Conservation (phyloP, 106 monocot species). For the Dendrobium chrysotoxum region DNA sequence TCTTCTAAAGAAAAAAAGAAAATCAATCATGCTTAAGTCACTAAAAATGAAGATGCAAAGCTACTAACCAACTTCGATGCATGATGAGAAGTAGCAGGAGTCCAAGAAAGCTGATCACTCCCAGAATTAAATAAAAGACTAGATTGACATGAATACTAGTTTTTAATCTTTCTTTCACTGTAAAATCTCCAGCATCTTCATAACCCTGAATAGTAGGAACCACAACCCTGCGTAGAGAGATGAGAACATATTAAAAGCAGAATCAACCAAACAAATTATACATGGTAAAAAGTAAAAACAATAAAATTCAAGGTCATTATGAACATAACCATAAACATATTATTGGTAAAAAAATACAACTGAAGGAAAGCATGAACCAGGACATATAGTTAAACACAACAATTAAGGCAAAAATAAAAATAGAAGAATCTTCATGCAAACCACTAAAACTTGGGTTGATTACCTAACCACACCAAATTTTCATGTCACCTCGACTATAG, state of each 20-base stretch:
- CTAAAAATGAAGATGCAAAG: neutral
- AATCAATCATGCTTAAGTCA: neutral
- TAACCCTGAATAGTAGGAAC: slow-evolving; percentile 92
- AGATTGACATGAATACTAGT: slow-evolving; percentile 78
- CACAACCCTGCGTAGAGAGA: slow-evolving; percentile 70
- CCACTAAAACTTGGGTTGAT: too few species aligned
- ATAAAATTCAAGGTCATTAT: too few species aligned
- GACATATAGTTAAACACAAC: too few species aligned
- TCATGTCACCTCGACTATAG: too few species aligned
- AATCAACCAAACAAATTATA: neutral
- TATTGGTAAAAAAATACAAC: too few species aligned
- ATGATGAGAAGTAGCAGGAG: slow-evolving; percentile 82
- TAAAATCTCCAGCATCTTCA: slow-evolving; percentile 98
- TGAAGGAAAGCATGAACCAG: too few species aligned
- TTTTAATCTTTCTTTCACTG: slow-evolving; percentile 76
- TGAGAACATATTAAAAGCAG: slow-evolving; percentile 16
- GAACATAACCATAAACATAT: too few species aligned
- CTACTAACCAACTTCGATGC: slow-evolving; percentile 60
- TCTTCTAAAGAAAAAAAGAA: neutral
- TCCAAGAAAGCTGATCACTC: slow-evolving; percentile 79
- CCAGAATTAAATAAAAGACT: slow-evolving; percentile 77
- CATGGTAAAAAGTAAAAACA: neutral
- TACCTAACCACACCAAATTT: too few species aligned
- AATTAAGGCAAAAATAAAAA: too few species aligned
- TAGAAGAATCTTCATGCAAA: too few species aligned